Evolutionary conservation across 495 filamentous ascomycete species (phyloP), one percentile per base, ranked within the genome.

Genomic region (Penicillium pulvis): DNA sequence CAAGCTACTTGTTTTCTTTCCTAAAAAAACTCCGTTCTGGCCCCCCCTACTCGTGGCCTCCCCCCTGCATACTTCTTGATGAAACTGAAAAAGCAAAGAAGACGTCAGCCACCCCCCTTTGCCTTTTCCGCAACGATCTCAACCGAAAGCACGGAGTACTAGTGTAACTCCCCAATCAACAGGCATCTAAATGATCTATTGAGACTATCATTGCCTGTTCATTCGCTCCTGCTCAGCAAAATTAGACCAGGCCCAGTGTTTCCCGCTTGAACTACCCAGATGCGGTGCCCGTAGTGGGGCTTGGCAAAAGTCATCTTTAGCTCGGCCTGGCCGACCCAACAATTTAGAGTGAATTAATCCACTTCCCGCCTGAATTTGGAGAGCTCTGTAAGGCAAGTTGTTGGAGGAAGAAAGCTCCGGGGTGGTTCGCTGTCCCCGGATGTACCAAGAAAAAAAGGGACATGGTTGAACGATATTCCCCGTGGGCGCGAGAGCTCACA

Each of bases 401-500:
- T 41, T 41, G 39, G 39, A 41, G 39, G 39, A 41, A 41, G 14
- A 41, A 41, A 41, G 39, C 39, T 41, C 39, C 39, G 39, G 39
- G n/a, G 4, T 5, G 39, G 39, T 36, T 36, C 33, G 10, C 39
- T 41, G 39, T 28, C 28, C 28, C 28, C 28, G 28, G 28, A 28
- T 17, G 6, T 17, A 17, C 42, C 42, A 17, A 14, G 12, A 6
- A 45, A 23, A 2, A 45, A 7, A 3, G 23, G 14, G 23, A 26
- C 24, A 26, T 12, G 14, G 44, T 47, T 47, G 20, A 26, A 28
- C 14, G 16, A 17, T 41, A 16, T n/a, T n/a, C 39, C 39, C 39
- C 33, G 33, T 36, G 33, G 33, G 33, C 20, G 20, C 20, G 20
- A 36, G 41, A 51, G 60, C 60, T 62, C 56, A 62, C 60, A 55